These are phyloP conservation scores for Calcarisporium arbuscula DNA, from an alignment of 2,329 filamentous ascomycete genomes.

Conservation along the genomic window DNA sequence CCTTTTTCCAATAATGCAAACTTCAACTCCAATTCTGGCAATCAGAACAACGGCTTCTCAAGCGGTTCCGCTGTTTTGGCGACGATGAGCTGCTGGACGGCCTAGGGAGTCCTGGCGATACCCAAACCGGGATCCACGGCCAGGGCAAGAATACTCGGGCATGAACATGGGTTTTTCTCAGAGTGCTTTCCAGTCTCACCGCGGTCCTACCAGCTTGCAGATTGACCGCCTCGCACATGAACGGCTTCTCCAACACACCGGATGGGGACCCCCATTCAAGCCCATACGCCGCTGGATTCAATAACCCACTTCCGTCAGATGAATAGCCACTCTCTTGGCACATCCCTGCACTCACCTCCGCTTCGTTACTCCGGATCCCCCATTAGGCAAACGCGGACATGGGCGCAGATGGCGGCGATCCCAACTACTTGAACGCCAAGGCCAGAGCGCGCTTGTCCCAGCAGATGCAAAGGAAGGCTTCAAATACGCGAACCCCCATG, in stretches of 20 bases:
- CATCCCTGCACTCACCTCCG: constrained; percentile 38
- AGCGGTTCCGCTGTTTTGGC: constrained; percentile 68
- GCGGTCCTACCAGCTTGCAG: constrained; percentile 48
- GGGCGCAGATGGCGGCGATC: constrained; percentile 42
- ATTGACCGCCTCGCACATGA: constrained; percentile 64
- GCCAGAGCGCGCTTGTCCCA: constrained; percentile 53
- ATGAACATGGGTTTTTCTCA: constrained; percentile 54
- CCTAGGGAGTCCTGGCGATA: constrained; percentile 51
- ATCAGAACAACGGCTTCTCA: constrained; percentile 65
- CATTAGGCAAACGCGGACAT: constrained; percentile 40
- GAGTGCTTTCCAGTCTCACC: constrained; percentile 47
- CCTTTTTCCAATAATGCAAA: constrained; percentile 46
- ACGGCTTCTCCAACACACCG: constrained; percentile 83
- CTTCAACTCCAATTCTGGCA: constrained; percentile 51
- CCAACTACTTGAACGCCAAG: constrained; percentile 57
- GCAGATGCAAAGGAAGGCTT: constrained; percentile 65
- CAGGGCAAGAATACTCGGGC: constrained; percentile 51
- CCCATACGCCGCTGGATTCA: constrained; percentile 75
- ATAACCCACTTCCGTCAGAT: constrained; percentile 72
- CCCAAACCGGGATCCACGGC: constrained; percentile 43
- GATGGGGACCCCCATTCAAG: constrained; percentile 90
- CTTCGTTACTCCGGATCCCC: constrained; percentile 33
- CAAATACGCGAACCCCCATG: constrained; percentile 71
- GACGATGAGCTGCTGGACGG: constrained; percentile 85
- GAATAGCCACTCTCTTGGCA: constrained; percentile 49